Conservation (phyloP, 2,329 filamentous ascomycete species). For the Botrytis fragariae region DNA sequence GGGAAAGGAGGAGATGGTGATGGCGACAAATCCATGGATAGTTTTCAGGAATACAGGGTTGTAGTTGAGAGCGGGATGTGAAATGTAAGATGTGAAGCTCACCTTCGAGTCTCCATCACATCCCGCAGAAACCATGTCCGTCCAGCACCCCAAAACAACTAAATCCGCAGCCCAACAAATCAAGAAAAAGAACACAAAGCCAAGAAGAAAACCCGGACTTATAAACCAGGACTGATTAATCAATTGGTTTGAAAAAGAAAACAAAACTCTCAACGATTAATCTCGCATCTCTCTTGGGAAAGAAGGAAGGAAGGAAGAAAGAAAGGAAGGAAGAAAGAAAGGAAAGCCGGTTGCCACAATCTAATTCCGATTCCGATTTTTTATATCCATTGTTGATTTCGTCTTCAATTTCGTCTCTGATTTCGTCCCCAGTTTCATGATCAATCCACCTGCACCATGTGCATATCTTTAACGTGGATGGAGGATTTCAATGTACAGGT, state of each 20-base stretch:
- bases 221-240: not conserved
- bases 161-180: not conserved
- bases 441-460: not conserved
- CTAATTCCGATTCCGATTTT: not conserved
- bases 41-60: constrained; percentile 34
- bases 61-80: constrained; percentile 35
- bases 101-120: not conserved
- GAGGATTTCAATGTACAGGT: not conserved
- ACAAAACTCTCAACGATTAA: not conserved
- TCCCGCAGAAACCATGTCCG: not conserved
- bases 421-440: not conserved
- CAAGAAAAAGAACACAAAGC: not conserved
- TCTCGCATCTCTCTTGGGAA: not conserved
- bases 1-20: not conserved
- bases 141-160: not conserved
- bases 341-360: not conserved
- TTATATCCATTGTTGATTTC: not conserved
- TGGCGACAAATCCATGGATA: constrained; percentile 16
- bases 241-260: not conserved
- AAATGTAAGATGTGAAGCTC: not conserved
- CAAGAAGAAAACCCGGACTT: not conserved
- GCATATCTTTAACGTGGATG: not conserved
- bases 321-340: no score
- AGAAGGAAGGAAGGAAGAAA: no score
- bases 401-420: no score